Evolutionary conservation across 768 basidiomycete genomes (phyloP).

Genomic region (Podaxis sp.): DNA sequence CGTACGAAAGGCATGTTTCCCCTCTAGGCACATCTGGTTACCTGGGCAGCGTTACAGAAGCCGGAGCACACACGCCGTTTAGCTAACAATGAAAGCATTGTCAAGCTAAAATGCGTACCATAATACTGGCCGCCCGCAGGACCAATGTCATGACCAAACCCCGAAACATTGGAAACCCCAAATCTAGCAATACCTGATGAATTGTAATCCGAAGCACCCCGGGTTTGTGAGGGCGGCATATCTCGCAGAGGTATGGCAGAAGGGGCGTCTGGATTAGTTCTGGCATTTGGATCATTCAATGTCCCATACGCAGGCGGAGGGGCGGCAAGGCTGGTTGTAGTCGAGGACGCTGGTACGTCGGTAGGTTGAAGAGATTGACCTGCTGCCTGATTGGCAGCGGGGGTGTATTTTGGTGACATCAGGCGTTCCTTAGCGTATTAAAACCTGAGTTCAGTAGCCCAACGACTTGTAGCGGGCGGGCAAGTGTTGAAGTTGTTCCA

Average conservation of each 20-base stretch:
- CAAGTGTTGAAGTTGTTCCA: too few relatives aligned
- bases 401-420: neutral
- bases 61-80: neutral
- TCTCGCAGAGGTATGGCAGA: neutral
- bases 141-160: neutral
- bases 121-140: neutral
- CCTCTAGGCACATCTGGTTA: neutral
- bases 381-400: neutral
- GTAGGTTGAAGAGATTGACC: neutral
- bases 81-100: neutral
- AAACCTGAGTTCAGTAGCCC: neutral
- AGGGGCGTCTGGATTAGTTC: neutral
- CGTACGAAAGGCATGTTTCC: neutral
- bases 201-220: neutral
- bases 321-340: neutral
- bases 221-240: neutral
- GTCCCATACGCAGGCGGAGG: neutral
- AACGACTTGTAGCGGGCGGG: too few relatives aligned
- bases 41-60: neutral
- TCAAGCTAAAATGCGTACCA: neutral
- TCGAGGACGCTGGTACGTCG: neutral
- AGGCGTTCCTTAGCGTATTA: neutral
- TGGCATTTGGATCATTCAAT: neutral
- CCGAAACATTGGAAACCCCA: neutral
- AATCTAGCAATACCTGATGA: neutral